These are phyloP conservation scores for Monoraphidium neglectum DNA, from an alignment of 139 green algal species.

Conservation along the genomic window DNA sequence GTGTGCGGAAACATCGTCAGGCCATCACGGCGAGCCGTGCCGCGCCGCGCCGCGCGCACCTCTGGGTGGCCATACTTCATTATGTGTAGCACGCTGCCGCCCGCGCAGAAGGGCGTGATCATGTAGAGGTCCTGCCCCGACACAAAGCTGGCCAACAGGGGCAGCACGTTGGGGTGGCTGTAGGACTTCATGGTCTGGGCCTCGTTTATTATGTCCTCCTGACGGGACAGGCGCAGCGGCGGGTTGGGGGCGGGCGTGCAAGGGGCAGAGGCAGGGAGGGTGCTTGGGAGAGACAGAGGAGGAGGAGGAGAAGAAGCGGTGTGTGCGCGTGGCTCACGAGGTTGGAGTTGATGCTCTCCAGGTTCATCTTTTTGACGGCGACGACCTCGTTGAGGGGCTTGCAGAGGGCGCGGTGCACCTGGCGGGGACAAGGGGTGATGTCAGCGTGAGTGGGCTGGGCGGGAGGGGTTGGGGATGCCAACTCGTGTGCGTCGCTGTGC, in stretches of 20 bases:
- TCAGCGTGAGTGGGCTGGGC: too few relatives aligned
- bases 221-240: slow-evolving; percentile 5
- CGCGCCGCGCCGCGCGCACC: slow-evolving; percentile 27
- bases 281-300: too few relatives aligned
- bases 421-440: slow-evolving; percentile 31
- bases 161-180: slow-evolving; percentile 95
- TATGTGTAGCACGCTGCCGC: slow-evolving; percentile 84
- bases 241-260: too few relatives aligned
- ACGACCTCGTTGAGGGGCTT: slow-evolving; percentile 75
- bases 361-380: slow-evolving; percentile 96
- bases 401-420: slow-evolving; percentile 87
- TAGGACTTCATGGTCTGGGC: slow-evolving; percentile 94
- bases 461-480: too few relatives aligned
- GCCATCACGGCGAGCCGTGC: not conserved
- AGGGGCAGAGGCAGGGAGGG: too few relatives aligned
- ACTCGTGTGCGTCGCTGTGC: too few relatives aligned
- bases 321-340: slow-evolving; percentile 64
- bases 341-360: slow-evolving; percentile 91
- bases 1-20: not conserved
- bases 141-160: slow-evolving; percentile 93
- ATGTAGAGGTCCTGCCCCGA: slow-evolving; percentile 92
- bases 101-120: slow-evolving; percentile 87
- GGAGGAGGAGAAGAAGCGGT: too few relatives aligned
- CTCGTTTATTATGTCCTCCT: slow-evolving; percentile 96
- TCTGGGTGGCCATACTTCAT: slow-evolving; percentile 89